phyloP scores from a whole-genome alignment of 78 protist genomes.

The Dictyostelium firmibasis region DNA sequence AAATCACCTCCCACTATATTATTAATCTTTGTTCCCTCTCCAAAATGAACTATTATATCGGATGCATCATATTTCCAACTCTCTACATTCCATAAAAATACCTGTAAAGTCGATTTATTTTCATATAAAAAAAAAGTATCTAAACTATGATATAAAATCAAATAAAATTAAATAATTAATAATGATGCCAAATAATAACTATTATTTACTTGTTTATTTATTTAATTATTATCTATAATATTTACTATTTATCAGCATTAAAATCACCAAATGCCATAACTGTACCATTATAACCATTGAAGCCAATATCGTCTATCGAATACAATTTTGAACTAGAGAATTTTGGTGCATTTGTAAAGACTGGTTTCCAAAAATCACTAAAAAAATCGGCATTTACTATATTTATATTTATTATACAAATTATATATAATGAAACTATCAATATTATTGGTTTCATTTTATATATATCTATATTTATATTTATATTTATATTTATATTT shows the following conservation, averaged over 20 bases:
- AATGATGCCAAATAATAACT: no score
- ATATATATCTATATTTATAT: neutral
- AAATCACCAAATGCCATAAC: constrained; percentile 77
- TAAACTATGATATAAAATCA: constrained; percentile 5
- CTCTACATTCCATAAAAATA: constrained; percentile 66
- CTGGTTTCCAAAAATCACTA: constrained; percentile 70
- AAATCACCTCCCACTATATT: constrained; percentile 73
- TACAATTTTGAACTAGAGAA: constrained; percentile 48
- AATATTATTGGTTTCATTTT: neutral
- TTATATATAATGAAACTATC: neutral
- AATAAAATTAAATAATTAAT: neutral
- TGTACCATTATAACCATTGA: constrained; percentile 34
- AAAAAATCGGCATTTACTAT: constrained; percentile 41
- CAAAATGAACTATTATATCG: neutral
- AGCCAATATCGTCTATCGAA: constrained; percentile 25
- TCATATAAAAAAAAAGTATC: constrained; percentile 60
- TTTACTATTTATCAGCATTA: constrained; percentile 74
- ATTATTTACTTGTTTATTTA: no score
- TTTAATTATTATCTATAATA: no score
- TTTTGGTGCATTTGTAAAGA: constrained; percentile 73
- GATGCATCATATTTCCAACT: constrained; percentile 69
- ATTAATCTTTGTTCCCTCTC: neutral
- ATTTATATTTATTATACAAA: neutral
- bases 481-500: neutral
- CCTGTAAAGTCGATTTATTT: constrained; percentile 63